These are phyloP conservation scores for Cytospora piceae DNA, from an alignment of 2,329 filamentous ascomycete genomes.

Conservation along the genomic window DNA sequence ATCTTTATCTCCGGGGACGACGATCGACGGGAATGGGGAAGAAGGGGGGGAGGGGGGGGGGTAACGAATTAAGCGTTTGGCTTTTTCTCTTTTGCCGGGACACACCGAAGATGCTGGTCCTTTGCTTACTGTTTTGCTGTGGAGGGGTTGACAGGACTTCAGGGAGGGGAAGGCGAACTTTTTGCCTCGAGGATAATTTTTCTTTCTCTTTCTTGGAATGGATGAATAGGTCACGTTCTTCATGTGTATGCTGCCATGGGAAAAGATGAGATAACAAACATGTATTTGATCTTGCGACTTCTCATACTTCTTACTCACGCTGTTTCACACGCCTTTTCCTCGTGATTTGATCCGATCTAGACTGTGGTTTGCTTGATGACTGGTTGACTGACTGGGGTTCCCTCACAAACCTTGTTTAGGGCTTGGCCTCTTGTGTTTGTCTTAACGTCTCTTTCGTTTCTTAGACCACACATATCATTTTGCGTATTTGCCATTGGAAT, in stretches of 20 bases:
- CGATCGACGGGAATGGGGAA: background rate
- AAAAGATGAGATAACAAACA: conserved; percentile 30
- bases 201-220: conserved; percentile 16
- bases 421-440: background rate
- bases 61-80: background rate
- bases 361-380: background rate
- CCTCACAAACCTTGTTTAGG: too few relatives aligned
- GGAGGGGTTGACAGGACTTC: background rate
- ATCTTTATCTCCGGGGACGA: background rate
- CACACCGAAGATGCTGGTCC: background rate
- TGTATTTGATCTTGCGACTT: conserved; percentile 18
- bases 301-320: conserved; percentile 5
- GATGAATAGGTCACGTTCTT: conserved; percentile 25
- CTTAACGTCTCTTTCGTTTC: background rate
- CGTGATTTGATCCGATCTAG: too few relatives aligned
- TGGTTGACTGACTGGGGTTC: background rate
- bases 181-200: conserved; percentile 6
- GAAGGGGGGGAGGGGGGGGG: background rate
- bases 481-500: background rate
- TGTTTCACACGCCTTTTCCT: too few relatives aligned
- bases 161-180: background rate
- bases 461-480: background rate
- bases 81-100: conserved; percentile 1
- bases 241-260: conserved; percentile 31
- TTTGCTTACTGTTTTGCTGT: background rate